phyloP scores from a whole-genome alignment of 1,284 basidiomycete genomes.

The Ustilago loliicola region DNA sequence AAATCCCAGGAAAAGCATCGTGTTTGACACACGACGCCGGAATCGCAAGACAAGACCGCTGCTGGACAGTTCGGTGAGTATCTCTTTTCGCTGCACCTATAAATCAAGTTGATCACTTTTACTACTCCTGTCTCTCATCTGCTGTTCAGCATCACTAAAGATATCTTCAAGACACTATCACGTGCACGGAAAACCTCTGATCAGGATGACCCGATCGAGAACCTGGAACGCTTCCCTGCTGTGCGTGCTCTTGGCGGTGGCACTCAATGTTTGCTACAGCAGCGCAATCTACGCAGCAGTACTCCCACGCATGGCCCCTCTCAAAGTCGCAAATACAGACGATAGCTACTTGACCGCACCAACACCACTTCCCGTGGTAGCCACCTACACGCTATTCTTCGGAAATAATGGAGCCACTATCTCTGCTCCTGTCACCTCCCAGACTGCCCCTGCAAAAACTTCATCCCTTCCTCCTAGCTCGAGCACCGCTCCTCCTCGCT shows the following conservation, averaged over 20 bases:
- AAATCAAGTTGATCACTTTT: not conserved
- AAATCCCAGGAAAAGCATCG: constrained; percentile 6
- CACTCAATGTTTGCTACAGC: not conserved
- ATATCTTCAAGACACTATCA: not conserved
- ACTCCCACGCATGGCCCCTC: constrained; percentile 15
- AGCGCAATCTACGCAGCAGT: constrained; percentile 13
- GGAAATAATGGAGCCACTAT: constrained; percentile 20
- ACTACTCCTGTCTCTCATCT: not conserved
- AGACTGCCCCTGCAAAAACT: not conserved
- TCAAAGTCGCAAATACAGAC: constrained; percentile 10
- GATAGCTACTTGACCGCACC: not conserved
- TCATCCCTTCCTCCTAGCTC: not conserved
- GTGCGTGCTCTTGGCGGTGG: constrained; percentile 7
- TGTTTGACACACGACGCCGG: constrained; percentile 10
- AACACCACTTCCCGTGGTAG: constrained; percentile 21
- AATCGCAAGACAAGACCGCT: not conserved
- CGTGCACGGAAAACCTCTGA: not conserved
- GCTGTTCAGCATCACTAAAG: not conserved
- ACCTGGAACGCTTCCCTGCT: constrained; percentile 9
- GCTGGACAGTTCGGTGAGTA: constrained; percentile 33
- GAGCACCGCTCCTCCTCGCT: not conserved
- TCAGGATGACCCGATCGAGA: constrained; percentile 9
- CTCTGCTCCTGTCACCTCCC: constrained; percentile 4
- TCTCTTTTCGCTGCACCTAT: not conserved
- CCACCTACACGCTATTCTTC: constrained; percentile 38